Evolutionary conservation across 139 green algal genomes (phyloP), one percentile per base, ranked within the genome.

Genomic region (Micractinium conductrix): DNA sequence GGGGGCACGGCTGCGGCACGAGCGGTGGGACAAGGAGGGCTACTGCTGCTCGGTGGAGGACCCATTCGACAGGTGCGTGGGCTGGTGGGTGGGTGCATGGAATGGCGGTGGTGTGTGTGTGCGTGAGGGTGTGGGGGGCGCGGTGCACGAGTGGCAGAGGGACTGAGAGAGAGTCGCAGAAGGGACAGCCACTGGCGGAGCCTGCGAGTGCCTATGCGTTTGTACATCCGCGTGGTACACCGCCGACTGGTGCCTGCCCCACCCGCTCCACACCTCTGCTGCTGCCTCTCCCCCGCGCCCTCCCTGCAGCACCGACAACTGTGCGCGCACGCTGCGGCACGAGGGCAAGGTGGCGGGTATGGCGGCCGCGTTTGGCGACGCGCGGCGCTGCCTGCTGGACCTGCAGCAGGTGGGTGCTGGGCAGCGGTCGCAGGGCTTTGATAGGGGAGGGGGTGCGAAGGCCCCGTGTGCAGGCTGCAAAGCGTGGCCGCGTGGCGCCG

Each of bases 261-360:
- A 4, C 21, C 21, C 14, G 55, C 55, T 22, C 55, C 28, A n/a
- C 9, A 9, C 7, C 55, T 22, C 55, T 63, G 8, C 55, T 63
- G n/a, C n/a, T n/a, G n/a, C n/a, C n/a, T n/a, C n/a, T n/a, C n/a
- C n/a, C n/a, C n/a, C n/a, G n/a, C n/a, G n/a, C n/a, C n/a, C n/a
- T n/a, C 6, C n/a, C 4, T 4, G 53, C 69, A 85, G 69, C 62
- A 81, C 86, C 37, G 86, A 89, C 55, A 89, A 89, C 84, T 86
- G 79, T 24, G 86, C 79, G 26, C 80, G 86, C 55, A 89, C 80
- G 2, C 44, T 89, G 58, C 43, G 86, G 9, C 24, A 65, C 28
- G 55, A 67, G 58, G 33, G 65, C 14, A 60, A 79, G 40, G 37
- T 38, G 53, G 69, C 8, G 4, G 45, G 14, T 19, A 85, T 85